Evolutionary conservation across 176 grass and related monocot species (phyloP).

Genomic region (Zea mays): DNA sequence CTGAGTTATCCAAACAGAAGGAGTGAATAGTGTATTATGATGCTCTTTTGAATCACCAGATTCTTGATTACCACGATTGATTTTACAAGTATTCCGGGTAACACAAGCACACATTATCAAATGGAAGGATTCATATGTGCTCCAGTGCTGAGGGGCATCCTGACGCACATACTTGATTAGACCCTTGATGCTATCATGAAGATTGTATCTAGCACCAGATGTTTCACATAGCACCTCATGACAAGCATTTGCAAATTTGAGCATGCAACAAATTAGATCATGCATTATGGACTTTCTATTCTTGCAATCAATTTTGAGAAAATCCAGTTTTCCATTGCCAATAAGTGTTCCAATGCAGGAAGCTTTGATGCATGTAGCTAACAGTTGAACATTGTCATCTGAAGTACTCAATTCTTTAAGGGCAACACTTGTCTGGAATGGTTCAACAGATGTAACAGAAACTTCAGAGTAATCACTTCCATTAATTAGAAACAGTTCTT

Average conservation of each 20-base stretch:
- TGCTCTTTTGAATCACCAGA: constrained; percentile 19
- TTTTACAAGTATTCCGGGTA: constrained; percentile 36
- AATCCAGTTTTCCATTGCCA: constrained; percentile 21
- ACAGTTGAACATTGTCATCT: constrained; percentile 24
- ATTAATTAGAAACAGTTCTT: constrained; percentile 48
- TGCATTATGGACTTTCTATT: constrained; percentile 7
- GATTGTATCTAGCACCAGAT: constrained; percentile 30
- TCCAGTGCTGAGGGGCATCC: constrained; percentile 37
- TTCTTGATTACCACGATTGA: constrained; percentile 33
- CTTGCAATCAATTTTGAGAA: constrained; percentile 23
- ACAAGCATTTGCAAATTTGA: constrained; percentile 62
- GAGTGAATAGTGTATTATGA: constrained; percentile 24
- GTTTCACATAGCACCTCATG: constrained; percentile 51
- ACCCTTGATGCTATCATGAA: constrained; percentile 49
- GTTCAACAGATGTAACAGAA: constrained; percentile 22
- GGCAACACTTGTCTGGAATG: constrained; percentile 26
- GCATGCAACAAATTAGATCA: constrained; percentile 42
- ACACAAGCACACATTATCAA: constrained; percentile 48
- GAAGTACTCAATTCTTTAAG: constrained; percentile 23
- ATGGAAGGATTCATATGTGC: constrained; percentile 66
- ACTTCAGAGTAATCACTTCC: constrained; percentile 17
- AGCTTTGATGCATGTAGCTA: constrained; percentile 15
- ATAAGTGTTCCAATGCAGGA: constrained; percentile 28
- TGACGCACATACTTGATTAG: constrained; percentile 55
- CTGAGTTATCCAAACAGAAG: constrained; percentile 51